A percentile compares a stretch with the other conserved stretches of the same genome.
phyloP scores from a whole-genome alignment of 1,284 basidiomycete species.

The Crocinoboletus sp. region DNA sequence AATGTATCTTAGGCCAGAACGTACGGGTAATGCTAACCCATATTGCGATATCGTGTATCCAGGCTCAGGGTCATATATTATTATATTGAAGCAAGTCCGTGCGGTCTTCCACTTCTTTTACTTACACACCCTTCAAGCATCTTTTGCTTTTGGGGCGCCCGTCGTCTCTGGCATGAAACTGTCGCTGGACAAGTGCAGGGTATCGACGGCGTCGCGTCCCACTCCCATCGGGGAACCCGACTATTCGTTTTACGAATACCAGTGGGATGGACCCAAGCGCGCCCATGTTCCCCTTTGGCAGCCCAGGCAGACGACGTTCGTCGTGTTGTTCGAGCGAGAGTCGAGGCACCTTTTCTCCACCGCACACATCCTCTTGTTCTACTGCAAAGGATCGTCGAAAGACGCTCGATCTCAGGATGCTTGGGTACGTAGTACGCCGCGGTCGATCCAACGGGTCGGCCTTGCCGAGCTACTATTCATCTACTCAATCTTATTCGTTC shows the following conservation, averaged over 20 bases:
- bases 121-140: no score
- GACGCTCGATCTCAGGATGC: conserved; percentile 11
- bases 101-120: not conserved
- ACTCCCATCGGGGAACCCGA: not conserved
- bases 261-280: conserved; percentile 27
- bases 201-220: conserved; percentile 7
- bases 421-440: no score
- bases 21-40: no score
- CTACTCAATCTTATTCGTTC: no score
- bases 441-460: no score
- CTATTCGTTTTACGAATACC: conserved; percentile 21
- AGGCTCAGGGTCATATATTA: no score
- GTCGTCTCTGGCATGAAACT: conserved; percentile 15
- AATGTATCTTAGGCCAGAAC: no score
- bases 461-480: no score
- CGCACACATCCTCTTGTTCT: conserved; percentile 19
- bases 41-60: no score
- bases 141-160: not conserved
- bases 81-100: no score
- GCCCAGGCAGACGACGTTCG: conserved; percentile 24
- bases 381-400: conserved; percentile 1
- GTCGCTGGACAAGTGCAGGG: conserved; percentile 19
- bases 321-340: conserved; percentile 21
- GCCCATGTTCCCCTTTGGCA: conserved; percentile 23
- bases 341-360: conserved; percentile 22